Evolutionary conservation across 2,329 filamentous ascomycete genomes (phyloP).

Genomic region (Alternaria solani): DNA sequence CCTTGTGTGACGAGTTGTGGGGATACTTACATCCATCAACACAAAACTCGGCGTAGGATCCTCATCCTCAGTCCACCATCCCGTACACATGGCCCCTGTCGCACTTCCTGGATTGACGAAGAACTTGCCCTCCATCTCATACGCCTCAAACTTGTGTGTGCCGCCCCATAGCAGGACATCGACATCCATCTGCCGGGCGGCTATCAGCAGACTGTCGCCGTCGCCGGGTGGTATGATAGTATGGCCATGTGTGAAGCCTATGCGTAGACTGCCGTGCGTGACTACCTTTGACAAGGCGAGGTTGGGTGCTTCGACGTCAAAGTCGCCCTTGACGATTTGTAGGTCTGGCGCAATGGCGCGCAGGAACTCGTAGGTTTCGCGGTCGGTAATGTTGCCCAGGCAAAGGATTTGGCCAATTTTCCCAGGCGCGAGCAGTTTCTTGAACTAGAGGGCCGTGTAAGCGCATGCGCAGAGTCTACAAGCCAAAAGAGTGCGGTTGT

Average conservation of each 20-base stretch:
- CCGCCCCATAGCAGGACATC: slow-evolving; percentile 74
- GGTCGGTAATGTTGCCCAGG: slow-evolving; percentile 66
- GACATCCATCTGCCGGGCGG: slow-evolving; percentile 75
- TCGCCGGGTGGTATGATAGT: slow-evolving; percentile 75
- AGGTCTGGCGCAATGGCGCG: slow-evolving; percentile 66
- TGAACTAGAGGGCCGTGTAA: slow-evolving; percentile 47
- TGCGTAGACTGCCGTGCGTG: slow-evolving; percentile 72
- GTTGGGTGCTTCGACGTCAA: slow-evolving; percentile 72
- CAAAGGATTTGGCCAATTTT: slow-evolving; percentile 67
- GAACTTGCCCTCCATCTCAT: slow-evolving; percentile 76
- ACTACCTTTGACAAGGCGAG: slow-evolving; percentile 73
- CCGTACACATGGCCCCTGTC: slow-evolving; percentile 70
- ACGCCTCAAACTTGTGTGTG: slow-evolving; percentile 74
- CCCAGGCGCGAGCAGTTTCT: slow-evolving; percentile 66
- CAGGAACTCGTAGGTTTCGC: slow-evolving; percentile 65
- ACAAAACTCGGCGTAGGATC: slow-evolving; percentile 92
- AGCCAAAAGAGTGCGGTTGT: background rate
- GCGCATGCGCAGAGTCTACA: slow-evolving; percentile 4
- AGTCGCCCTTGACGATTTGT: slow-evolving; percentile 75
- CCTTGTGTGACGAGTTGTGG: background rate
- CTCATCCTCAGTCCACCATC: slow-evolving; percentile 64
- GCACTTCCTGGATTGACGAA: slow-evolving; percentile 75
- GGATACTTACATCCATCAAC: slow-evolving; percentile 87
- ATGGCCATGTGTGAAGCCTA: slow-evolving; percentile 75
- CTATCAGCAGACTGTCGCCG: slow-evolving; percentile 71